Base-by-base conservation (phyloP, 2,329 filamentous ascomycete species). In the Basipetospora chlamydospora region DNA sequence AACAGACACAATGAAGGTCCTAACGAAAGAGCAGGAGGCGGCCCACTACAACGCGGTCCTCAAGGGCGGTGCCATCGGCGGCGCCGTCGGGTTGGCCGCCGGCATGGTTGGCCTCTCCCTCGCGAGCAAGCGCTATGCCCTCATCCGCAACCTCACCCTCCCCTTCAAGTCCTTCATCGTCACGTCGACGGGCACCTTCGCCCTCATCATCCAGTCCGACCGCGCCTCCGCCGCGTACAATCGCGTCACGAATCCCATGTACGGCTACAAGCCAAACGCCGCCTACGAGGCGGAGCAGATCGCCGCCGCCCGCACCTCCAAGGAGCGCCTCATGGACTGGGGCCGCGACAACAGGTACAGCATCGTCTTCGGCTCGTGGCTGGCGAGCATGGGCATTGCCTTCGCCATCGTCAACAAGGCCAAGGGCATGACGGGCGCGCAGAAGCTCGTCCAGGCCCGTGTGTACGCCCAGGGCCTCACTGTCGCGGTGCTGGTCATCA, bases 361-460 rank as follows among this genome's bases (percentile, higher is more conserved):
- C 48, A 84, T 95, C 55, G 82, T 95, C 48, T 80, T 84, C 48
- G 70, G 65, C 34, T 79, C 76, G 16, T 95, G 87, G 87, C 58
- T 88, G 11, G 80, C 79, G 26, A 77, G 76, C 48, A 88, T 95
- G 76, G 75, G 68, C 41, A 58, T 78, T 28, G 78, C 83, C 4
- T 71, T 90, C 46, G 74, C 67, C 38, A 55, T 92, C 21, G 85
- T 95, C 44, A 75, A 80, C 51, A 73, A 84, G 43, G 84, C 84
- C 55, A 77, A 72, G 45, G 82, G 78, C 53, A 66, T 93, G 32
- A 73, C 70, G 34, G 77, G 75, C 2, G 63, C 71, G 42, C 87
- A 95, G 66, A 94, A 94, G 68, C 63, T 95, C 16, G 87, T 95
- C 12, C 87, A 95, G 67, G 87, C 86, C 17, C 79, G 87, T 71